Conservation (phyloP, 2,329 filamentous ascomycete species). For the Aspergillus sp. region DNA sequence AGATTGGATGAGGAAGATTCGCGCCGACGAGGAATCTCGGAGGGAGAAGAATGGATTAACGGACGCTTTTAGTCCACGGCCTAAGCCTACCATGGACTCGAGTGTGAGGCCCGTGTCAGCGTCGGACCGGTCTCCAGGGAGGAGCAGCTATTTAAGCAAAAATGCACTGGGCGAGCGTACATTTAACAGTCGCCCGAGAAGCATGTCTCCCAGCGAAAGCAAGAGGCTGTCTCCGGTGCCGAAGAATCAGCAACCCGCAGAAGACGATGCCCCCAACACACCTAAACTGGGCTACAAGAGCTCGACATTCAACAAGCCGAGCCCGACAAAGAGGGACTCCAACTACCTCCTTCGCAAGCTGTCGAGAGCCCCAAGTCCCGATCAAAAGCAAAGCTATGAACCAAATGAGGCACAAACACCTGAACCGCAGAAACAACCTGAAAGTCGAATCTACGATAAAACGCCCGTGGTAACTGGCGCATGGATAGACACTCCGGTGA, state of each 20-base stretch:
- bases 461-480: slow-evolving; percentile 38
- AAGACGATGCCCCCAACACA: slow-evolving; percentile 27
- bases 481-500: slow-evolving; percentile 40
- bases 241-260: slow-evolving; percentile 8
- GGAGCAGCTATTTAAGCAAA: slow-evolving; percentile 13
- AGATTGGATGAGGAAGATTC: slow-evolving; percentile 28
- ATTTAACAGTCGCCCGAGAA: slow-evolving; percentile 7
- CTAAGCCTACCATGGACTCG: slow-evolving; percentile 19
- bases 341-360: slow-evolving; percentile 35
- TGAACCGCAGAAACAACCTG: slow-evolving; percentile 20
- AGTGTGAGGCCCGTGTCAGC: slow-evolving; percentile 18
- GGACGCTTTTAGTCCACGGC: slow-evolving; percentile 11
- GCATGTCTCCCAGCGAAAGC: slow-evolving; percentile 8
- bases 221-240: slow-evolving; percentile 8
- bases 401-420: slow-evolving; percentile 27
- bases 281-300: slow-evolving; percentile 30
- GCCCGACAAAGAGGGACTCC: slow-evolving; percentile 26
- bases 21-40: slow-evolving; percentile 11
- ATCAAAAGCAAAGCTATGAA: slow-evolving; percentile 18
- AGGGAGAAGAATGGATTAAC: slow-evolving; percentile 10
- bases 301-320: slow-evolving; percentile 20
- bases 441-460: slow-evolving; percentile 29
- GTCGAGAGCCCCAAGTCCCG: slow-evolving; percentile 29
- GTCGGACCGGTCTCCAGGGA: slow-evolving; percentile 23
- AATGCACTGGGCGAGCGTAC: slow-evolving; percentile 14